Base-by-base conservation (phyloP, 345 rosid species). In the Draba incana region DNA sequence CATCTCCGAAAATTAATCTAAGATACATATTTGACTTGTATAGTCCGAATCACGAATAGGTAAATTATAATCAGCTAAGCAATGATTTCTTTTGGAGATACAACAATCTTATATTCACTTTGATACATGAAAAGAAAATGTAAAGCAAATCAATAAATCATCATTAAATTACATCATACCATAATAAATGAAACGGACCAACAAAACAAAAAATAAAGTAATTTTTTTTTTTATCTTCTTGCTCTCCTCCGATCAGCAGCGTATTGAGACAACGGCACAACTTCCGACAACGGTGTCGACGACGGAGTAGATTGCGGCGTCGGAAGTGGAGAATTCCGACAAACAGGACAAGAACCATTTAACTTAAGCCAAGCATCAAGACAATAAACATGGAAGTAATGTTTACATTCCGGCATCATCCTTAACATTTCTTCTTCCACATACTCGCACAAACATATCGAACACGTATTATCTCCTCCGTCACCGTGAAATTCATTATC, bases 351-450 rank as follows among this genome's bases (percentile, higher is more conserved):
- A 15, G 98, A 95, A 30, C 97, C 97, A 70, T 92, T 95, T 35
- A 95, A 98, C 75, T 86, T 95, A 20, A 95, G 83, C 99, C 99
- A 92, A 10, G 97, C 84, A 64, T 95, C 99, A 41, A 95, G 72
- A 63, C 99, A 95, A 64, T 57, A 61, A 58, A 84, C 67, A 78
- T 95, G 99, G 65, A 92, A 95, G 69, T 57, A 86, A 54, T 95
- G 99, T 45, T 90, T 80, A 47, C 99, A 95, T 71, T 95, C 99
- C 0, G 99, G 98, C 99, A 91, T 95, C 98, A 92, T 91, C 78
- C 98, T 83, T 67, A 92, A 27, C 90, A 92, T 85, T 89, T 92
- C 99, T 69, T 73, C 70, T 48, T 95, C 93, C 75, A 72, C 81
- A 80, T 89, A 95, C 79, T 95, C 99, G 37, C 97, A 84, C 50